Base-by-base conservation (phyloP, 192 early-diverging fungal genomes). In the Irineochytrium annulatum region DNA sequence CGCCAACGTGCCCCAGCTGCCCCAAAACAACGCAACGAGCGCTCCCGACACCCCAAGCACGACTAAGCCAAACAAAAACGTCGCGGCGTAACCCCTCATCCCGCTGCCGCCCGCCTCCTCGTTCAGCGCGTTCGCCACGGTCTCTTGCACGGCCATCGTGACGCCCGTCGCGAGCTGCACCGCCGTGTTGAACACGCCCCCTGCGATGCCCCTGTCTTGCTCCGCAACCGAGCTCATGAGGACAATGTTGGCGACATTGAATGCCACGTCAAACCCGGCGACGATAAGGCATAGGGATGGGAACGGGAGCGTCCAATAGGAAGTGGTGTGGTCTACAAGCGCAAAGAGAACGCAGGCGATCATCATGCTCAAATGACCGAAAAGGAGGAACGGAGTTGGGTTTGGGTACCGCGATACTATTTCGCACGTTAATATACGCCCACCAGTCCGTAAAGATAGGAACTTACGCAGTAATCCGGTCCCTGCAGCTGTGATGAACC, bases 141-240 rank as follows among this genome's bases (percentile, higher is more conserved):
- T 52, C 3, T 53, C 60, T 22, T 62, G 43, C 34, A 70, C 59
- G 20, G 69, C 69, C 28, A 70, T 51, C 19, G 54, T 62, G 51
- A 70, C 19, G 0, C 69, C 69, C 17, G 27, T 37, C 26, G 62
- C 69, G 34, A 70, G 31, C 44, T 70, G 69, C 46, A 70, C 63
- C 17, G 57, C 63, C 19, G 69, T 70, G 62, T 70, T 64, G 48
- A 70, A 58, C 16, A 70, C 24, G 8, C 69, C 69, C 4, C 69
- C 69, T 31, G 63, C 61, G 20, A 70, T 65, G 33, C 62, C 52
- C 11, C 56, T 34, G 34, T 57, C 37, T 41, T 57, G 37, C 56
- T 20, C 56, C 26, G 31, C 34, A 34, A 35, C 33, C 1, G 20
- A 27, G 17, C 19, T 41, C 34, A 57, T 57, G 17, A 57, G 13